phyloP scores from a whole-genome alignment of 306 rosid species.

The Calophaca sinica region DNA sequence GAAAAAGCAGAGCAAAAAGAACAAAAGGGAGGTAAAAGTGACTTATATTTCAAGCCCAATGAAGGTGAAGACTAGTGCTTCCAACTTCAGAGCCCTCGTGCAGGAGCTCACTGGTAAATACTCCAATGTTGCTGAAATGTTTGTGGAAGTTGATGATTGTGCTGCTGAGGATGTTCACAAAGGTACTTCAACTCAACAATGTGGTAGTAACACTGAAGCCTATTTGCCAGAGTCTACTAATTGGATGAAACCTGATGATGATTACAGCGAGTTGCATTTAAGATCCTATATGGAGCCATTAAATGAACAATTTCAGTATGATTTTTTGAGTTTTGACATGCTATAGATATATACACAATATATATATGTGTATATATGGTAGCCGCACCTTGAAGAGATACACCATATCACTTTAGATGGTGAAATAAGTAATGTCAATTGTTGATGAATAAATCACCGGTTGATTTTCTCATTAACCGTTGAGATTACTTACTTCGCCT shows the following conservation, averaged over 20 bases:
- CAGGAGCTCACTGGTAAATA: constrained; percentile 82
- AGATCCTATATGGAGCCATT: constrained; percentile 32
- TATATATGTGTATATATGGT: background rate
- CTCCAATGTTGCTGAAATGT: constrained; percentile 70
- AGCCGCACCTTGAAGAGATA: background rate
- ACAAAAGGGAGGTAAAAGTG: constrained; percentile 61
- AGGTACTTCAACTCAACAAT: constrained; percentile 29
- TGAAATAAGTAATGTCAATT: no score
- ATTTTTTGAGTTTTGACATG: constrained; percentile 38
- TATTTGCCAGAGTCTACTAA: background rate
- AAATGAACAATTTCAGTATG: constrained; percentile 1
- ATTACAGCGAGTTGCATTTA: constrained; percentile 18
- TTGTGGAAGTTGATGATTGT: constrained; percentile 47
- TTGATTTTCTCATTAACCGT: no score
- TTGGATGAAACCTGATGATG: constrained; percentile 43
- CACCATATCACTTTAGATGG: no score
- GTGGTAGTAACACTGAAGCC: constrained; percentile 22
- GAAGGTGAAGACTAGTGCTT: constrained; percentile 81
- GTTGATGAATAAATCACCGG: no score
- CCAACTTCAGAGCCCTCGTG: constrained; percentile 79
- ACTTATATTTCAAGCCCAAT: constrained; percentile 85
- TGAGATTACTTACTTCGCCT: no score
- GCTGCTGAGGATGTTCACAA: constrained; percentile 7
- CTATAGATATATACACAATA: background rate
- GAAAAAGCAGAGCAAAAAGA: constrained; percentile 47